Conservation (phyloP, 1,139 yeast genomes). For the Saccharomycopsis phalli region DNA sequence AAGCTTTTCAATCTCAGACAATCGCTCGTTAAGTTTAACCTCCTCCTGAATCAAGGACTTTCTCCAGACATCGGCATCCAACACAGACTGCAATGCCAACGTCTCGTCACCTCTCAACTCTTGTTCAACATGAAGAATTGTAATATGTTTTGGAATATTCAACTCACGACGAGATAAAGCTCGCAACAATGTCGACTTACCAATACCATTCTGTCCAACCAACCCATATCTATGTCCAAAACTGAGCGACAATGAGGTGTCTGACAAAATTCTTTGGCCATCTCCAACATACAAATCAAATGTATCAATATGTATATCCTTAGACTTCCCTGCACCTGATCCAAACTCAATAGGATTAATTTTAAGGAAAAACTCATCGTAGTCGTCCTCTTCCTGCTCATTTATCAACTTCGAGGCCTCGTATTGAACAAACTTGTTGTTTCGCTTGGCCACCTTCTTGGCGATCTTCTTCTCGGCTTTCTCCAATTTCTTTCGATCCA, state of each 20-base stretch:
- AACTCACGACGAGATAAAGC: conserved; percentile 92
- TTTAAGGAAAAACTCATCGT: conserved; percentile 88
- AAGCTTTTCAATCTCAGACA: conserved; percentile 62
- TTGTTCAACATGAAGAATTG: conserved; percentile 95
- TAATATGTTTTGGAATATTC: conserved; percentile 87
- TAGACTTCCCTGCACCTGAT: conserved; percentile 85
- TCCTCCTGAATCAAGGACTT: conserved; percentile 79
- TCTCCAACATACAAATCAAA: conserved; percentile 94
- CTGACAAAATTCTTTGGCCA: conserved; percentile 85
- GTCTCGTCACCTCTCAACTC: conserved; percentile 92
- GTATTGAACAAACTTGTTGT: conserved; percentile 73
- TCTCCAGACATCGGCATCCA: conserved; percentile 99
- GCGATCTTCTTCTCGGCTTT: conserved; percentile 97
- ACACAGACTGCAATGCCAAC: conserved; percentile 80
- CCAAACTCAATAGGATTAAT: conserved; percentile 93
- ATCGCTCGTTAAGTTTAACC: conserved; percentile 59
- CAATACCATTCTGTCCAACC: conserved; percentile 98
- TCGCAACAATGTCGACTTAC: conserved; percentile 86
- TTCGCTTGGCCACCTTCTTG: conserved; percentile 90
- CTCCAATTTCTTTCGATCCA: conserved; percentile 91
- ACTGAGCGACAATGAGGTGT: conserved; percentile 78
- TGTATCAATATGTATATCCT: conserved; percentile 86
- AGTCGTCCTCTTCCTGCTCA: conserved; percentile 53
- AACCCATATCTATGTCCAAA: conserved; percentile 95
- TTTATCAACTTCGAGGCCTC: conserved; percentile 85